A percentile compares a stretch with the other conserved stretches of the same genome.
Conservation (phyloP, 208 protist species). For the Leishmania major region DNA sequence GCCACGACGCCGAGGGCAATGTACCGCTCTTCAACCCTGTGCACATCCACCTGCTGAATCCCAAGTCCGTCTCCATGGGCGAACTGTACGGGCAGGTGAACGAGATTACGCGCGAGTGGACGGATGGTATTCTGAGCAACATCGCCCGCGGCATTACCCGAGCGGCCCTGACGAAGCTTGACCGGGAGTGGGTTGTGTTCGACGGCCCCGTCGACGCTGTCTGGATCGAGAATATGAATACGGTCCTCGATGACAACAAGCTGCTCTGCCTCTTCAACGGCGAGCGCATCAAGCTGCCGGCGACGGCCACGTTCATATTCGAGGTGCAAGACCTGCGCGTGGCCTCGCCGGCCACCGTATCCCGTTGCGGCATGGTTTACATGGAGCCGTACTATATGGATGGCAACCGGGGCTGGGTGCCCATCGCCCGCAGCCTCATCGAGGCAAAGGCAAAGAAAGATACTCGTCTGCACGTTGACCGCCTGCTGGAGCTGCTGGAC, state of each 20-base stretch:
- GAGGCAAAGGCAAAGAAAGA: constrained; percentile 49
- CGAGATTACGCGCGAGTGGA: constrained; percentile 97
- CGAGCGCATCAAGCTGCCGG: constrained; percentile 96
- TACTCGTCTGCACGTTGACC: constrained; percentile 50
- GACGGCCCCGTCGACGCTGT: constrained; percentile 99
- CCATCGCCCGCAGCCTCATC: constrained; percentile 73
- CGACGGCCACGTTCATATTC: constrained; percentile 96
- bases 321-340: constrained; percentile 98
- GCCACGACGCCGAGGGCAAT: constrained; percentile 66
- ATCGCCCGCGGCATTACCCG: constrained; percentile 90
- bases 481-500: constrained; percentile 79
- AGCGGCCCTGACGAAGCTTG: constrained; percentile 61
- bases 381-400: constrained; percentile 95
- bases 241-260: constrained; percentile 99
- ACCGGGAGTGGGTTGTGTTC: constrained; percentile 97
- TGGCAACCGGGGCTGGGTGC: constrained; percentile 87
- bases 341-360: constrained; percentile 98
- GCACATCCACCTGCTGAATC: constrained; percentile 90
- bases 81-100: constrained; percentile 97
- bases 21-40: constrained; percentile 86
- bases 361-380: constrained; percentile 99
- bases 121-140: constrained; percentile 96
- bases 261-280: constrained; percentile 97
- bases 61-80: constrained; percentile 97
- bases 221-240: constrained; percentile 99